Conservation (phyloP, 768 basidiomycete species). For the Leccinum rimulosum region DNA sequence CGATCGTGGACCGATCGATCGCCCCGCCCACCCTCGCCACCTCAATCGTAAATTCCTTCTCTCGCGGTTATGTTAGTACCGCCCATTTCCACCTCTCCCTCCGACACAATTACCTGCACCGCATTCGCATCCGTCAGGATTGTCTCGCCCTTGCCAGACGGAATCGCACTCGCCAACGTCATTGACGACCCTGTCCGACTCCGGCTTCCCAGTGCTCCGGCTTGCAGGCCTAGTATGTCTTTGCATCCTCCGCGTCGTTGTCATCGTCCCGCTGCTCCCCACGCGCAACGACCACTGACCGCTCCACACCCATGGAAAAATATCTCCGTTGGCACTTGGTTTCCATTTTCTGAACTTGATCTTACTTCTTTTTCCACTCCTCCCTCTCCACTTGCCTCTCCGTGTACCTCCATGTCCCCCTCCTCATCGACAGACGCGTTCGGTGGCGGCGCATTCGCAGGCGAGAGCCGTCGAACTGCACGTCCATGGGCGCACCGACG, state of each 20-base stretch:
- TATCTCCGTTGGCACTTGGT: constrained; percentile 72
- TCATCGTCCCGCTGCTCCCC: not conserved
- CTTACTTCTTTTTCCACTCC: not conserved
- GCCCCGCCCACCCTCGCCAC: constrained; percentile 42
- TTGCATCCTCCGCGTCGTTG: not conserved
- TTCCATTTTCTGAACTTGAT: constrained; percentile 2
- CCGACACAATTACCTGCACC: constrained; percentile 42
- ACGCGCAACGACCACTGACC: constrained; percentile 6
- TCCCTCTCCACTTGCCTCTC: not conserved
- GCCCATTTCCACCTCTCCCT: constrained; percentile 46
- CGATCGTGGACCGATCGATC: constrained; percentile 25
- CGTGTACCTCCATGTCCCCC: not conserved
- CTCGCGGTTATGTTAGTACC: constrained; percentile 38
- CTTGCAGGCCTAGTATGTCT: not conserved
- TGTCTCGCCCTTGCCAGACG: constrained; percentile 1
- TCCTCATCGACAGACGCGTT: not conserved
- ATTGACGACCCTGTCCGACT: constrained; percentile 14
- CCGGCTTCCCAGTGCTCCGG: not conserved
- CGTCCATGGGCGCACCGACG: constrained; percentile 62
- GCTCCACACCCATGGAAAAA: constrained; percentile 58
- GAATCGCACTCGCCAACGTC: constrained; percentile 7
- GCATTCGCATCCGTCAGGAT: constrained; percentile 33
- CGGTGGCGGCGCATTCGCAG: constrained; percentile 47
- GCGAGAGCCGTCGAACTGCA: constrained; percentile 72
- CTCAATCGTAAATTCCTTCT: constrained; percentile 38